Base-by-base conservation (phyloP, 2,329 filamentous ascomycete species). In the Colletotrichum gloeosporioides region DNA sequence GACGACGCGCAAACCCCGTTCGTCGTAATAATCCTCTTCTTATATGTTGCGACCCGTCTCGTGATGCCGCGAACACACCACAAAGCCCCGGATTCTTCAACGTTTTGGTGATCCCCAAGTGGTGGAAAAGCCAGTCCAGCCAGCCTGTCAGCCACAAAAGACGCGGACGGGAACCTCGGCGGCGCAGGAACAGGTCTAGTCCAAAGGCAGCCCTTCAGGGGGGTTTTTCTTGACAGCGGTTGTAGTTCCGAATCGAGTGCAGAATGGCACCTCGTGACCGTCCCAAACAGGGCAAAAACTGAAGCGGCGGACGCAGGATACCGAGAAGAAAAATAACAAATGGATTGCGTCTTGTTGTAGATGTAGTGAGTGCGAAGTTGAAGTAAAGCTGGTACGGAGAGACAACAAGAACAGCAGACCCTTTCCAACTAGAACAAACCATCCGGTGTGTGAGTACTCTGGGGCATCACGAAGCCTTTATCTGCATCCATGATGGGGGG, bases 401-500 rank as follows among this genome's bases (percentile, higher is more conserved):
- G 59, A 6, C 29, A 36, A 12, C n/a, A 36, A 63, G 36, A 63
- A 55, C 22, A 57, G 49, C 10, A 15, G 29, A 57, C 22, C 57
- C 44, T 73, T 73, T 76, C 39, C 55, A 76, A 64, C 29, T 62
- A 39, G 31, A 72, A 34, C 29, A 55, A 29, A 18, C 34, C 53
- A n/a, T 5, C 36, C 68, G 22, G 57, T 31, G 68, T 31, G 53
- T 27, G 71, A 55, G 69, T 66, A 22, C 53, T 27, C 31, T 39
- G 73, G 73, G 76, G 76, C 69, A 77, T 76, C 59, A 62, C 65
- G 65, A 77, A 70, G 76, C 34, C 76, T 77, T 77, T 77, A 77
- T 77, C 44, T 53, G 44, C 44, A 53, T 53, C 25, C 16, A 68
- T 10, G 32, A 12, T 57, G 39, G 32, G 44, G 44, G 44, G n/a